Evolutionary conservation across 1,284 basidiomycete genomes (phyloP).

Genomic region (Pulveroboletus sp.): DNA sequence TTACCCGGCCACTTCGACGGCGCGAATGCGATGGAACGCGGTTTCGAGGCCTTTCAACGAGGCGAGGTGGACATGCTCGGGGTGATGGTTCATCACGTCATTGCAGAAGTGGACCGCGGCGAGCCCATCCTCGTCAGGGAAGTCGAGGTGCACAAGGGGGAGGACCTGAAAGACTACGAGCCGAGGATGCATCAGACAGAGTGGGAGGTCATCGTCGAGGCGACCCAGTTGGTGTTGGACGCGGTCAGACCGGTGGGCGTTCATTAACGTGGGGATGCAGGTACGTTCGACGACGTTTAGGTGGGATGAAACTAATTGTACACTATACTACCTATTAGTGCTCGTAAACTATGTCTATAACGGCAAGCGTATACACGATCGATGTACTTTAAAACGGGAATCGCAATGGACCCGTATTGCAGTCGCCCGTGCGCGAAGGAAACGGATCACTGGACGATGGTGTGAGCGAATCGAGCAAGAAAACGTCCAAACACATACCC

Average conservation of each 20-base stretch:
- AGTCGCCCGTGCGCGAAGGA: conserved; percentile 14
- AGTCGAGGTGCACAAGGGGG: conserved; percentile 72
- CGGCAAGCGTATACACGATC: not conserved
- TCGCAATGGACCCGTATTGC: conserved; percentile 16
- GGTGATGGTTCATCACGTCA: conserved; percentile 93
- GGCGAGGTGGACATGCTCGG: conserved; percentile 80
- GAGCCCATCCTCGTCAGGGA: conserved; percentile 82
- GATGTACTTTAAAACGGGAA: conserved; percentile 26
- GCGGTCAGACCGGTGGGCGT: conserved; percentile 34
- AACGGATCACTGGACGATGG: conserved; percentile 15
- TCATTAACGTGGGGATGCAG: no score
- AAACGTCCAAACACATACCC: conserved; percentile 12
- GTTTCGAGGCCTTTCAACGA: conserved; percentile 83
- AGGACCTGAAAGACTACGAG: conserved; percentile 75
- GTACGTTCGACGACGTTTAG: conserved; percentile 11
- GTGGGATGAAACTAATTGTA: conserved; percentile 17
- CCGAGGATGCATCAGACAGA: conserved; percentile 79
- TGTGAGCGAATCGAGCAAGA: conserved; percentile 1
- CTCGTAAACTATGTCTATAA: conserved; percentile 18
- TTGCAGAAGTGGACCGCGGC: conserved; percentile 91
- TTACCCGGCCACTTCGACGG: conserved; percentile 95
- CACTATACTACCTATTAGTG: conserved; percentile 7
- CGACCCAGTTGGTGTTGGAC: conserved; percentile 65
- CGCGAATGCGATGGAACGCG: conserved; percentile 84
- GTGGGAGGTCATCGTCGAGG: conserved; percentile 91